Percentiles rank a stretch among this genome's conserved stretches.
Conservation (phyloP, 306 rosid species). For the Begonia fuchsioides region DNA sequence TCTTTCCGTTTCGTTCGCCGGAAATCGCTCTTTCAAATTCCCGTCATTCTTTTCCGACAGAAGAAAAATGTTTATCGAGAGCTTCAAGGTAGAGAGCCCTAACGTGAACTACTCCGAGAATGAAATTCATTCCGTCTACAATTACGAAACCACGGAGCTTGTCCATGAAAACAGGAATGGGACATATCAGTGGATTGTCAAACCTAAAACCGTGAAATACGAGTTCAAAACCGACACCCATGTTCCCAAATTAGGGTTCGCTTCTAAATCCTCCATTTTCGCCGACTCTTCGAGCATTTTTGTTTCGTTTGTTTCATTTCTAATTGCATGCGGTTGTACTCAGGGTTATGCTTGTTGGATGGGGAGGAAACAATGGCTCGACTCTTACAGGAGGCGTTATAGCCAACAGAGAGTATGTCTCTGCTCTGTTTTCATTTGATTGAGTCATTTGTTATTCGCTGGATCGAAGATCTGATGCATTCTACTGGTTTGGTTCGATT, state of each 20-base stretch:
- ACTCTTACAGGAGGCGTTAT: conserved; percentile 88
- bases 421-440: not conserved
- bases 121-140: conserved; percentile 80
- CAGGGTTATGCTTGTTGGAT: conserved; percentile 96
- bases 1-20: too few relatives aligned
- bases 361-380: conserved; percentile 96
- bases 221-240: conserved; percentile 56
- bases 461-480: too few relatives aligned
- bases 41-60: too few relatives aligned
- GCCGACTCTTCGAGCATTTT: not conserved
- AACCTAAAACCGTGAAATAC: conserved; percentile 71
- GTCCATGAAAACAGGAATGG: conserved; percentile 78
- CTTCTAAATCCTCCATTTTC: not conserved
- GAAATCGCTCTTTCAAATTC: too few relatives aligned
- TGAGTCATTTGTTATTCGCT: not conserved
- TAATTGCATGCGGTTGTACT: not conserved
- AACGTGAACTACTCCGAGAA: conserved; percentile 51
- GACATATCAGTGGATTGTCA: conserved; percentile 76
- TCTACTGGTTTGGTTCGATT: not conserved
- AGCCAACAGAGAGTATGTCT: conserved; percentile 71
- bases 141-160: conserved; percentile 82
- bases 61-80: conserved; percentile 57
- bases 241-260: conserved; percentile 90
- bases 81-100: conserved; percentile 79
- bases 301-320: not conserved